These are phyloP conservation scores for Jackrogersella minutella DNA, from an alignment of 495 filamentous ascomycete species.

Conservation along the genomic window DNA sequence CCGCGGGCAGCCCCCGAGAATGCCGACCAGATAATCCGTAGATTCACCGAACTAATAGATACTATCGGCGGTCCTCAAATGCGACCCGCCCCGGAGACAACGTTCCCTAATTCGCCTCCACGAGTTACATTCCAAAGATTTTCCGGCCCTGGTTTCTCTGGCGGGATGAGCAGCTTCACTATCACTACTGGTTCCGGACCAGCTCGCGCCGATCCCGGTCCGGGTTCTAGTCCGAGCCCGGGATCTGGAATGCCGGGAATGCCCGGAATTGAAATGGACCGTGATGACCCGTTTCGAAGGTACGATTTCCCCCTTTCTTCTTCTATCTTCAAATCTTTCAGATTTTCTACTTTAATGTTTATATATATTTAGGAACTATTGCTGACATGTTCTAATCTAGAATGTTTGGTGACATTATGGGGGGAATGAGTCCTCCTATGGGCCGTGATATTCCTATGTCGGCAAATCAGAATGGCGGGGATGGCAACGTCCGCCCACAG, in stretches of 20 bases:
- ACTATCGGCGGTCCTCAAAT: constrained; percentile 30
- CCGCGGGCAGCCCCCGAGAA: constrained; percentile 32
- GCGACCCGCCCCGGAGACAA: constrained; percentile 41
- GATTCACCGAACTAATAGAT: constrained; percentile 53
- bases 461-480: constrained; percentile 23
- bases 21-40: constrained; percentile 49
- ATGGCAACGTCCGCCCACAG: constrained; percentile 26
- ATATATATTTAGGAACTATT: neutral
- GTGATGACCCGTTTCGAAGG: constrained; percentile 44
- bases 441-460: constrained; percentile 20
- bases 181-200: constrained; percentile 38
- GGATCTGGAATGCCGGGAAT: too few species aligned
- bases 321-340: neutral
- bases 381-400: constrained; percentile 26
- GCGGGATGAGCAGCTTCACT: constrained; percentile 46
- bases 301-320: constrained; percentile 9
- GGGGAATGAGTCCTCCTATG: constrained; percentile 18
- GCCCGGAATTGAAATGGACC: neutral
- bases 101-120: constrained; percentile 24
- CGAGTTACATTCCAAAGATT: constrained; percentile 42
- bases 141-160: constrained; percentile 35
- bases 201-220: constrained; percentile 9
- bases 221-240: neutral
- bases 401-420: constrained; percentile 32
- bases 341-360: neutral